Evolutionary conservation across 768 basidiomycete genomes (phyloP).

Genomic region (Daedaleopsis sinensis): DNA sequence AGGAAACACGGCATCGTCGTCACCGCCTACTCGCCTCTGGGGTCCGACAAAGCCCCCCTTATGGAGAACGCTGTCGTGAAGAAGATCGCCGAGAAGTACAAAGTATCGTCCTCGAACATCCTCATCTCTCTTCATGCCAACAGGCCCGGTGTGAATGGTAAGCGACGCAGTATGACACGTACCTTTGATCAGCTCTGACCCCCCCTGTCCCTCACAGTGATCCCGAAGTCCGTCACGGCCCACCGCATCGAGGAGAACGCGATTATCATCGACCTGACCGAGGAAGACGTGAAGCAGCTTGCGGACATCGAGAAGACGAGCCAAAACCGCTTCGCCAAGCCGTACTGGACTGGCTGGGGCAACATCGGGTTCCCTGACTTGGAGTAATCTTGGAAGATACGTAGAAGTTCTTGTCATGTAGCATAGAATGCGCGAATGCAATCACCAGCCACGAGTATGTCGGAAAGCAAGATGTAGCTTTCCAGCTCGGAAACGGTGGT

Average conservation of each 20-base stretch:
- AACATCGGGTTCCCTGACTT: conserved; percentile 54
- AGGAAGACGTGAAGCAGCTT: conserved; percentile 62
- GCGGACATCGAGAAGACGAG: conserved; percentile 59
- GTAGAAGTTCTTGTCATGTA: neutral
- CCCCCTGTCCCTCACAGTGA: conserved; percentile 41
- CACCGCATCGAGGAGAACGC: conserved; percentile 65
- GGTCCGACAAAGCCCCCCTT: conserved; percentile 70
- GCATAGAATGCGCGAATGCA: neutral
- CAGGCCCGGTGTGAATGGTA: conserved; percentile 56
- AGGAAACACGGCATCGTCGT: conserved; percentile 63
- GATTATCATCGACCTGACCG: conserved; percentile 60
- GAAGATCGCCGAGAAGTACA: conserved; percentile 64
- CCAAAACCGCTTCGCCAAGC: conserved; percentile 68
- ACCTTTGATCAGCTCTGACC: conserved; percentile 21
- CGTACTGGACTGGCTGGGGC: conserved; percentile 67
- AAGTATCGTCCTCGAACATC: conserved; percentile 62
- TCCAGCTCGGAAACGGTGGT: neutral
- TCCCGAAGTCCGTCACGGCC: conserved; percentile 79
- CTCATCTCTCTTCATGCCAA: conserved; percentile 78
- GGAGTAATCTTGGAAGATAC: conserved; percentile 1
- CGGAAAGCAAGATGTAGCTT: too few species aligned
- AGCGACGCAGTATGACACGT: conserved; percentile 14
- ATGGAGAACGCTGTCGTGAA: conserved; percentile 59
- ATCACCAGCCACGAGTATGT: too few species aligned
- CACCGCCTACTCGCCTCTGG: conserved; percentile 82